Conservation (phyloP, 768 basidiomycete genomes). For the Gyrodon lividus region DNA sequence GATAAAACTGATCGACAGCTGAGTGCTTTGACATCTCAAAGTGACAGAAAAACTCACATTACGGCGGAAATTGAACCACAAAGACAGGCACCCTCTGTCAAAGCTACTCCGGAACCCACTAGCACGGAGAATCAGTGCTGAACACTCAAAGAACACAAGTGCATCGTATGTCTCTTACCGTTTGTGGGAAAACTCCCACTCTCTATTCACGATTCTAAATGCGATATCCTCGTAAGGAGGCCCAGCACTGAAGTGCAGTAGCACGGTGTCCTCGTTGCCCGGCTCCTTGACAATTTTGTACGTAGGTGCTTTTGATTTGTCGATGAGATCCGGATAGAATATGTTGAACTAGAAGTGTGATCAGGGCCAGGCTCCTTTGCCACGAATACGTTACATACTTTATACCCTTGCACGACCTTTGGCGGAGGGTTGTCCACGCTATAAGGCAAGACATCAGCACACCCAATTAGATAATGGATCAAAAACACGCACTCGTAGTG, state of each 20-base stretch:
- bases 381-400: slow-evolving; percentile 43
- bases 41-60: slow-evolving; percentile 57
- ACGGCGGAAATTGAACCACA: slow-evolving; percentile 95
- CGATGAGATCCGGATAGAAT: slow-evolving; percentile 98
- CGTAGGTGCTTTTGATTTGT: slow-evolving; percentile 94
- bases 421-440: slow-evolving; percentile 99
- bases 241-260: slow-evolving; percentile 92
- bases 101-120: slow-evolving; percentile 97
- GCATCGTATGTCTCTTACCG: slow-evolving; percentile 46
- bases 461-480: neutral
- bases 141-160: slow-evolving; percentile 8
- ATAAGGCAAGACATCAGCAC: slow-evolving; percentile 15
- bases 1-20: slow-evolving; percentile 61
- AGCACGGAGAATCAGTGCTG: slow-evolving; percentile 12
- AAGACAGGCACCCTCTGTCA: slow-evolving; percentile 91
- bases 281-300: slow-evolving; percentile 94
- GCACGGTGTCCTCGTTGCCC: slow-evolving; percentile 92
- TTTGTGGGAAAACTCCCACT: slow-evolving; percentile 99
- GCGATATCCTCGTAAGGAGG: slow-evolving; percentile 99
- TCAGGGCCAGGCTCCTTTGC: slow-evolving; percentile 4
- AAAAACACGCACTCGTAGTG: slow-evolving; percentile 80
- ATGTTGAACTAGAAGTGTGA: slow-evolving; percentile 73
- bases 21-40: slow-evolving; percentile 12
- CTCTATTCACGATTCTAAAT: slow-evolving; percentile 94
- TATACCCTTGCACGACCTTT: slow-evolving; percentile 99